Percentiles rank a stretch among this genome's conserved stretches.
phyloP scores from a whole-genome alignment of 2,329 filamentous ascomycete species.

The Fusarium sp. region DNA sequence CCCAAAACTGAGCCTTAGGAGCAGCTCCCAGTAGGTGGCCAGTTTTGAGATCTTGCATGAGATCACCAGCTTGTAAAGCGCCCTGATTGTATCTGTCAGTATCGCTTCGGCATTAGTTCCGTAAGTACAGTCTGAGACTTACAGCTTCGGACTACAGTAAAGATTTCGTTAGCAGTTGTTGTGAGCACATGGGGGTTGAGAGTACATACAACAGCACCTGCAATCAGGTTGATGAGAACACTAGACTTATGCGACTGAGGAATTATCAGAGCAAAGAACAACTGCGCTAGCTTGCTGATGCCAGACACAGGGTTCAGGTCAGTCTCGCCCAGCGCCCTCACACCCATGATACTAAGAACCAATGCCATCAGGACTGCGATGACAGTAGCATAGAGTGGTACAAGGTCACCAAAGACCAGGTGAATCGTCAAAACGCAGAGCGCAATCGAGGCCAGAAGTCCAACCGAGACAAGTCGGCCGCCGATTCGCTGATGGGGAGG shows the following conservation, averaged over 20 bases:
- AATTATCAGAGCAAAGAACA: conserved; percentile 93
- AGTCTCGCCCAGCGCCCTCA: conserved; percentile 80
- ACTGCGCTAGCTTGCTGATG: conserved; percentile 95
- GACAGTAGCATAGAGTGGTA: conserved; percentile 81
- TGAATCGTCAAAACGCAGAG: conserved; percentile 87
- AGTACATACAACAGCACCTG: conserved; percentile 77
- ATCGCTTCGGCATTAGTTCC: not conserved
- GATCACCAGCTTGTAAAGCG: conserved; percentile 92
- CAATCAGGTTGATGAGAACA: conserved; percentile 94
- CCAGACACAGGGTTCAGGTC: conserved; percentile 97
- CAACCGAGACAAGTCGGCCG: conserved; percentile 76
- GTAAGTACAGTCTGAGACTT: conserved; percentile 26
- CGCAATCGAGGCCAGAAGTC: conserved; percentile 79
- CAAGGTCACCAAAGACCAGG: conserved; percentile 83
- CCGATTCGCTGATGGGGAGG: conserved; percentile 86
- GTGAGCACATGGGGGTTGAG: not conserved
- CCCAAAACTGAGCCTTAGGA: conserved; percentile 96
- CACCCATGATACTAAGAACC: conserved; percentile 79
- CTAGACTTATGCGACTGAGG: conserved; percentile 84
- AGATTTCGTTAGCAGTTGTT: conserved; percentile 4
- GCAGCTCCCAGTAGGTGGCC: conserved; percentile 92
- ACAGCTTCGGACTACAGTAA: conserved; percentile 55
- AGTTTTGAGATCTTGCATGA: conserved; percentile 98
- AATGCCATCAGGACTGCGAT: conserved; percentile 88
- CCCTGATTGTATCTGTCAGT: conserved; percentile 55